Evolutionary conservation across 2,329 filamentous ascomycete genomes (phyloP), one percentile per base, ranked within the genome.

Genomic region (Clathrospora elynae): DNA sequence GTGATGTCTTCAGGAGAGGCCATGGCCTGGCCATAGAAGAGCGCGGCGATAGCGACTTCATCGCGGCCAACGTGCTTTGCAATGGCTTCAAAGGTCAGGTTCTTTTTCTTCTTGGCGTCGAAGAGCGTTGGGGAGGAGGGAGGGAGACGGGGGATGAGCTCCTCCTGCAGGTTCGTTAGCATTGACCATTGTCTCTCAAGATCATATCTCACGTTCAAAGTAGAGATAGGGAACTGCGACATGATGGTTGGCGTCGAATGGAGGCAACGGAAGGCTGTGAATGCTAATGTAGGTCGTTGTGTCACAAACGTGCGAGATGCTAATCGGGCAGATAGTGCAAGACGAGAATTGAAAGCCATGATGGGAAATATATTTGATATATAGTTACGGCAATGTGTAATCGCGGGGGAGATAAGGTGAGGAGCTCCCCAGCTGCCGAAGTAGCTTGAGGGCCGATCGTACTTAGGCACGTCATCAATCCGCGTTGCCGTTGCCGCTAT

Each of bases 11-110:
- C 85, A 0, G 80, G 62, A 0, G 84, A 86, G 1, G 89, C 87
- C 59, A 82, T 82, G 5, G 87, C 84, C 69, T 93, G 89, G 19
- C 91, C 91, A 69, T 96, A 96, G 79, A 96, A 96, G 51, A 96
- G 75, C 2, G 90, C 90, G 2, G 91, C 91, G 3, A 87, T 82
- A 26, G 89, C 88, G 28, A 96, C 88, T 73, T 96, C 88, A 64
- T 86, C 84, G 52, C 90, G 87, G 51, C 83, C 84, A 41, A 96
- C 78, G 19, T 84, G 77, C 55, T 83, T 73, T 36, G 83, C 88
- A 61, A 96, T 90, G 29, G 81, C 74, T 67, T 90, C 88, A 66
- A 96, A 96, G 61, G 79, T 88, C 23, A 95, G 79, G 54, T 83
- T 79, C 71, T 87, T 86, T 42, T 73, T 68, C 34, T 88, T 85